phyloP scores from a whole-genome alignment of 2,329 filamentous ascomycete species.

The Coleophoma eucalyptorum region DNA sequence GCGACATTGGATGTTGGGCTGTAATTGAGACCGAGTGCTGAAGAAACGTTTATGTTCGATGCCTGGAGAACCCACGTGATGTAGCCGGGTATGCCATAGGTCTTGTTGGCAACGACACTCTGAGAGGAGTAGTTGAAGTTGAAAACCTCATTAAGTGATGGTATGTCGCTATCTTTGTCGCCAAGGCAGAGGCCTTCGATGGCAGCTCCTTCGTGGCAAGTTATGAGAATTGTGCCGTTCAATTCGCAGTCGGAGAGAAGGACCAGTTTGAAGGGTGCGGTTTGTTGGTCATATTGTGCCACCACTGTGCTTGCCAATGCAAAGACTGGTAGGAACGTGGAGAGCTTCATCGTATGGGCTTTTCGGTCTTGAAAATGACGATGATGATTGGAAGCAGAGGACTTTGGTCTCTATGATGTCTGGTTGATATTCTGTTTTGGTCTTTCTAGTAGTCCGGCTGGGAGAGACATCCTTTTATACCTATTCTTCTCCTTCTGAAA shows the following conservation, averaged over 20 bases:
- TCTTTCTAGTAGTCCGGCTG: too few species aligned
- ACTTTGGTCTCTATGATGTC: too few species aligned
- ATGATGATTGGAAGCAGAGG: too few species aligned
- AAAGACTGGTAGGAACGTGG: constrained; percentile 5
- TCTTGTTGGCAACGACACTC: constrained; percentile 20
- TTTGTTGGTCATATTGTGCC: constrained; percentile 29
- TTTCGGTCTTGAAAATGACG: too few species aligned
- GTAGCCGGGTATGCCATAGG: constrained; percentile 13
- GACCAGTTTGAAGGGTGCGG: constrained; percentile 38
- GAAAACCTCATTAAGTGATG: constrained; percentile 7
- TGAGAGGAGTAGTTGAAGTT: constrained; percentile 19
- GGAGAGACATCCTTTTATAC: too few species aligned
- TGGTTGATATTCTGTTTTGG: too few species aligned
- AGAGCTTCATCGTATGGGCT: not conserved
- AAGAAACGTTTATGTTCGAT: constrained; percentile 26
- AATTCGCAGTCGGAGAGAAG: constrained; percentile 33
- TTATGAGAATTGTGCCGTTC: constrained; percentile 32
- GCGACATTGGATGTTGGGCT: constrained; percentile 36
- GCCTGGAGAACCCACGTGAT: constrained; percentile 18
- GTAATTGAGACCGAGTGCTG: constrained; percentile 30
- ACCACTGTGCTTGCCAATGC: not conserved
- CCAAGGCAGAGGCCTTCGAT: constrained; percentile 41
- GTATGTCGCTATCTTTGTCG: constrained; percentile 10
- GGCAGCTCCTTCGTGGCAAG: constrained; percentile 44
- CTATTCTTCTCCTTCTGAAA: too few species aligned